Evolutionary conservation across 2,329 filamentous ascomycete genomes (phyloP), one percentile per base, ranked within the genome.

Genomic region (Amauroascus verrucosus): DNA sequence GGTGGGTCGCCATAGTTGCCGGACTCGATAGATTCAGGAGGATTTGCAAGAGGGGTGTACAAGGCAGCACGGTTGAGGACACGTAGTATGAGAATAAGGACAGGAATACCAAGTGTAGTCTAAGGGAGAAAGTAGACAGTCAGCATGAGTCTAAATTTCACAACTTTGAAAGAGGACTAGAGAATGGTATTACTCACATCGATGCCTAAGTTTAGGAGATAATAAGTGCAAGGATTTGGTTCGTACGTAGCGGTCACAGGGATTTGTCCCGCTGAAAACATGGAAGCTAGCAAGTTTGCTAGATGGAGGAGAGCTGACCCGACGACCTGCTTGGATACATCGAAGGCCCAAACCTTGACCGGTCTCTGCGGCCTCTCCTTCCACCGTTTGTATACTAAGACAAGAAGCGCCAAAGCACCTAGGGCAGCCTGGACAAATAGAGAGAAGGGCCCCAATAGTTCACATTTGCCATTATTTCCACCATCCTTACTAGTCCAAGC

Each of bases 161-260:
- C n/a, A 16, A 2, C 14, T n/a, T 8, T 4, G 14, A n/a, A 6
- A 16, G 38, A 24, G 20, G 2, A n/a, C n/a, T n/a, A n/a, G n/a
- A n/a, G n/a, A n/a, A n/a, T n/a, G n/a, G n/a, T n/a, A n/a, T 14
- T 22, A 81, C 88, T 80, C 75, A 96, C 91, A 72, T 98, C 93
- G 59, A 98, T 96, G 43, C 81, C 91, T 54, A 98, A 71, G 66
- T 98, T 98, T 61, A 98, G 75, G 24, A 98, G 72, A 67, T 98
- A 98, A 65, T 95, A 97, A 1, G 89, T 95, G 73, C 93, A 98
- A 8, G 93, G 93, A 62, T 98, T 98, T 6, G 93, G 90, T 55
- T 77, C 75, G 60, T 86, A 86, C 70, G 65, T 60, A 38, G 63
- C 67, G 32, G 60, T 63, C 32, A 71, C 67, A 37, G 72, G 66